Base-by-base conservation (phyloP, 176 grass and related monocot species). In the Tillandsia fasciculata region DNA sequence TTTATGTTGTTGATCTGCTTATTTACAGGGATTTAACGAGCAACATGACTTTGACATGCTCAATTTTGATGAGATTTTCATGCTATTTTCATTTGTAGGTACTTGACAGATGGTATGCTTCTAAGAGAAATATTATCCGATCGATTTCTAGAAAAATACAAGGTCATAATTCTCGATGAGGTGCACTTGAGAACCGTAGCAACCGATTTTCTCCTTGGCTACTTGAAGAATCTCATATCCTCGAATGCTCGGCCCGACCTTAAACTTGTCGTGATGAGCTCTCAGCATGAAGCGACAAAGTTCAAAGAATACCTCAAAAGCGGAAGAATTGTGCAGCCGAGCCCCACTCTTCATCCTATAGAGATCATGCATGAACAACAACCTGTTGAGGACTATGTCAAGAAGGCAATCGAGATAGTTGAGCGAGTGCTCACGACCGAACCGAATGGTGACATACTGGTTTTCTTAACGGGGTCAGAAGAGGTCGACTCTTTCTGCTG, bases 151-250 rank as follows among this genome's bases (percentile, higher is more conserved):
- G 50, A 76, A 67, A 67, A 17, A 8, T 76, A 76, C 11, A 27
- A 5, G 2, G 74, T 76, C 24, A 54, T 76, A 67, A 76, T 76
- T 54, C 74, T 76, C 1, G 74, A 76, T 76, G 74, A 76, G 64
- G 64, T 53, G 26, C 74, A 76, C 50, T 54, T 76, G 64, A 67
- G 74, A 51, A 67, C 74, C 3, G 27, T 76, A 15, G 74, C 74
- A 29, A 76, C 74, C 23, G 74, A 76, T 67, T 13, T 76, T 22
- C 74, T 76, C 48, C 63, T 76, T 20, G 64, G 61, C 28, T 56
- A 76, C 64, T 22, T 76, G n/a, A 76, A 53, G 1, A 67, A 67
- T 11, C 50, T 76, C 14, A 11, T 74, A 12, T 13, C 59, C 50
- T 42, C 14, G 13, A 48, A 54, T 56, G 22, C 51, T 64, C 74